Percentiles rank a stretch among this genome's conserved stretches.
Conservation (phyloP, 2,329 filamentous ascomycete genomes). For the Colletotrichum liriopes region DNA sequence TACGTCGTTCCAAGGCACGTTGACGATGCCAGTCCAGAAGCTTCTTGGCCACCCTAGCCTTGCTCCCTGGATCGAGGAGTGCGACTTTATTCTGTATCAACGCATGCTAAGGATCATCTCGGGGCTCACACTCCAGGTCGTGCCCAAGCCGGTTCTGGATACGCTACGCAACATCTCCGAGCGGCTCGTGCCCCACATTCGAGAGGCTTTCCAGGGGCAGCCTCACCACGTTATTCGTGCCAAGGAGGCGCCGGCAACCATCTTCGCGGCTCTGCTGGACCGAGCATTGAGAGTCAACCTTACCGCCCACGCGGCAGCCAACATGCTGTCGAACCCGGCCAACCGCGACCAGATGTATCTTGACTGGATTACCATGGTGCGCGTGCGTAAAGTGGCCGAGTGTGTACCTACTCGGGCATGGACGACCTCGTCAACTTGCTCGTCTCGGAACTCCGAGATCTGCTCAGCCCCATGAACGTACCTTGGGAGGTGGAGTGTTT, state of each 20-base stretch:
- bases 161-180: conserved; percentile 90
- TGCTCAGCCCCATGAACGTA: conserved; percentile 79
- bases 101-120: conserved; percentile 96
- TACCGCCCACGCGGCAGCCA: conserved; percentile 93
- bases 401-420: conserved; percentile 74
- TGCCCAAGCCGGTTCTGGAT: conserved; percentile 89
- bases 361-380: conserved; percentile 84
- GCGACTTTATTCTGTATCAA: conserved; percentile 96
- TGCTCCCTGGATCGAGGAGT: conserved; percentile 94
- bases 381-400: conserved; percentile 75
- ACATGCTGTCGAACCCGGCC: conserved; percentile 89
- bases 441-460: conserved; percentile 77
- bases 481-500: conserved; percentile 76
- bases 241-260: conserved; percentile 88
- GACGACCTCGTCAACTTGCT: conserved; percentile 76
- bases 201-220: conserved; percentile 87
- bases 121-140: conserved; percentile 90
- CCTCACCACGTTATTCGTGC: conserved; percentile 89
- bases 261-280: conserved; percentile 89
- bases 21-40: conserved; percentile 97
- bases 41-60: conserved; percentile 86
- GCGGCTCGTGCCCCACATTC: conserved; percentile 84
- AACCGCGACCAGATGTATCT: conserved; percentile 96
- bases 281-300: conserved; percentile 93
- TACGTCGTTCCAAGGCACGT: conserved; percentile 93